These are phyloP conservation scores for Rutstroemia sp. DNA, from an alignment of 2,329 filamentous ascomycete species.

Conservation along the genomic window DNA sequence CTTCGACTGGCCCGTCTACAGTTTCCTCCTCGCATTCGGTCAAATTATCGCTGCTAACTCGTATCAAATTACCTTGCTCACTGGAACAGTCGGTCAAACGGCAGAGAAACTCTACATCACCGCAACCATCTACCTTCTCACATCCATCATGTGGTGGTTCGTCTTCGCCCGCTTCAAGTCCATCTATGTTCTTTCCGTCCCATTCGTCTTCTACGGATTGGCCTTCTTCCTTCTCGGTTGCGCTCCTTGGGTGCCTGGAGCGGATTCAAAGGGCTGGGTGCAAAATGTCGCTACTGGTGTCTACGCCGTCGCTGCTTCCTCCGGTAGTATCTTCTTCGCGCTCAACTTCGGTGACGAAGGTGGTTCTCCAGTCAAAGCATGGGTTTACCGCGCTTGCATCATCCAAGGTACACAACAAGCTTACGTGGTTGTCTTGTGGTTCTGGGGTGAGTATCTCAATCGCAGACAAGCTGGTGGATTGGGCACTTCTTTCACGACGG, in stretches of 20 bases:
- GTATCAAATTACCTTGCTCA: conserved; percentile 61
- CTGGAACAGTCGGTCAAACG: conserved; percentile 52
- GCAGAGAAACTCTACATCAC: conserved; percentile 53
- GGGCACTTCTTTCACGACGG: conserved; percentile 34
- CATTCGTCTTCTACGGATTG: conserved; percentile 51
- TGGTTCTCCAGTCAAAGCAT: conserved; percentile 53
- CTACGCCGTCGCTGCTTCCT: conserved; percentile 55
- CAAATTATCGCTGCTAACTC: conserved; percentile 60
- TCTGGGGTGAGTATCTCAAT: conserved; percentile 48
- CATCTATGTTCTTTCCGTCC: conserved; percentile 37
- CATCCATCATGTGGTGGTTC: conserved; percentile 55
- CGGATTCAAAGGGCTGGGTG: conserved; percentile 36
- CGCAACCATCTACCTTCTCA: conserved; percentile 49
- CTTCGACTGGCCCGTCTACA: conserved; percentile 58
- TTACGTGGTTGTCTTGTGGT: conserved; percentile 59
- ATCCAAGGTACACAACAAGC: conserved; percentile 62
- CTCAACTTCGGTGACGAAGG: conserved; percentile 61
- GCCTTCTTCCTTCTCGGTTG: conserved; percentile 58
- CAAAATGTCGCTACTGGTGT: conserved; percentile 51
- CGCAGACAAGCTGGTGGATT: conserved; percentile 6
- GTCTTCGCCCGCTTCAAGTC: conserved; percentile 51
- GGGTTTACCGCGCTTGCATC: conserved; percentile 59
- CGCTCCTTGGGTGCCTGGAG: conserved; percentile 42
- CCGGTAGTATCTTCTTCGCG: conserved; percentile 58
- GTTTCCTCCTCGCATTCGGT: conserved; percentile 49